Evolutionary conservation across 2,329 filamentous ascomycete species (phyloP).

Genomic region (Aureobasidium sp.): DNA sequence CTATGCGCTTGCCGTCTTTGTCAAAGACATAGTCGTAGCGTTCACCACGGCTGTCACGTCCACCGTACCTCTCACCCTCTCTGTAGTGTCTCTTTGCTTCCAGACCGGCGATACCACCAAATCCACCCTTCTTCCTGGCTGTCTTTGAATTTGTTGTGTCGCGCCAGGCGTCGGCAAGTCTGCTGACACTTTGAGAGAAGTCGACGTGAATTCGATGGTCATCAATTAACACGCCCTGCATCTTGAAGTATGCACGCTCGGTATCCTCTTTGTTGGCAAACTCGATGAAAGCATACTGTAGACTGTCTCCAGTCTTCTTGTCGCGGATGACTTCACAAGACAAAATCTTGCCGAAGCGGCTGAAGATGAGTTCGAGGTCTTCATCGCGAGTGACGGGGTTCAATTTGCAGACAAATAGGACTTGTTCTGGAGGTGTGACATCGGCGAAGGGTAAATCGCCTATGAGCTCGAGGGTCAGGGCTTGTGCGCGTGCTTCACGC

Average conservation of each 20-base stretch:
- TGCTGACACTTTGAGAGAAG: constrained; percentile 94
- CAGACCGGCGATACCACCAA: constrained; percentile 88
- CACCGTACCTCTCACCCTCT: constrained; percentile 46
- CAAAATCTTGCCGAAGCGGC: constrained; percentile 93
- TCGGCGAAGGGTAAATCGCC: constrained; percentile 98
- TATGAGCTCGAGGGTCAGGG: constrained; percentile 96
- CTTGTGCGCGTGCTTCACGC: constrained; percentile 92
- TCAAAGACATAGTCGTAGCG: constrained; percentile 85
- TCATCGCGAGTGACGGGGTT: constrained; percentile 97
- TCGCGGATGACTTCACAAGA: constrained; percentile 98
- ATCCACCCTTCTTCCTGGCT: constrained; percentile 74
- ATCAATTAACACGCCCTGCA: constrained; percentile 97
- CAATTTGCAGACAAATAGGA: constrained; percentile 98
- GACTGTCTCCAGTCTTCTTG: constrained; percentile 90
- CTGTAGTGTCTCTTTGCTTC: constrained; percentile 94
- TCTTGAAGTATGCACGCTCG: constrained; percentile 97
- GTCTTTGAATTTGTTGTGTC: constrained; percentile 87
- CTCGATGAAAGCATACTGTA: constrained; percentile 99
- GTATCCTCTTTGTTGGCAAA: constrained; percentile 94
- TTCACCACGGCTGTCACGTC: constrained; percentile 44
- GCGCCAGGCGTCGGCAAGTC: constrained; percentile 91
- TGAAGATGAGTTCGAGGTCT: constrained; percentile 96
- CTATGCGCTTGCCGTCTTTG: constrained; percentile 52
- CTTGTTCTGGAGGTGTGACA: constrained; percentile 96
- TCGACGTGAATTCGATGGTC: constrained; percentile 98